These are phyloP conservation scores for Saturnispora halmiae DNA, from an alignment of 805 yeast genomes.

Conservation along the genomic window DNA sequence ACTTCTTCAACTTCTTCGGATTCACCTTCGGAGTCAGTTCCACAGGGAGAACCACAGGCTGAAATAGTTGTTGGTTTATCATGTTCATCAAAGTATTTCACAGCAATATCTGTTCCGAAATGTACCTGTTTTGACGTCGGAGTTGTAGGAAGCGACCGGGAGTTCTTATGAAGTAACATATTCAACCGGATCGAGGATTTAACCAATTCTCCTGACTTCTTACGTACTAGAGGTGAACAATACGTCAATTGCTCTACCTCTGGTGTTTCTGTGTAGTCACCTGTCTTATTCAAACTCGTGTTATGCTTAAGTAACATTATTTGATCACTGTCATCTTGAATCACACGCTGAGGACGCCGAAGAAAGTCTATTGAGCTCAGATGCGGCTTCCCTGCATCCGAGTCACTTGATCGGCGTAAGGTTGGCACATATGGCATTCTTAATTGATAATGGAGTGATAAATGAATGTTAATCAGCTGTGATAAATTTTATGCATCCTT, in stretches of 20 bases:
- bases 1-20: conserved; percentile 19
- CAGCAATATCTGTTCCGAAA: conserved; percentile 68
- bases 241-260: background rate
- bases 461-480: background rate
- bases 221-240: conserved; percentile 45
- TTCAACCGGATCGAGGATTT: conserved; percentile 59
- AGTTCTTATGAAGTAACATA: conserved; percentile 15
- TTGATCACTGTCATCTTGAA: conserved; percentile 10
- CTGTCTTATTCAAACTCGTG: conserved; percentile 14
- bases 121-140: conserved; percentile 72
- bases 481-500: no score
- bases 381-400: conserved; percentile 20
- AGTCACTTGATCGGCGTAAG: conserved; percentile 9
- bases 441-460: background rate
- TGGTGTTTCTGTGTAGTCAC: background rate
- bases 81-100: conserved; percentile 59
- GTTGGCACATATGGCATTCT: conserved; percentile 14
- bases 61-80: conserved; percentile 75
- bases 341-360: conserved; percentile 22
- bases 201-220: conserved; percentile 82
- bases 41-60: conserved; percentile 52
- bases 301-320: conserved; percentile 26
- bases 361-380: conserved; percentile 25
- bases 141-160: conserved; percentile 39
- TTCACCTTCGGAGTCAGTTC: conserved; percentile 26